These are phyloP conservation scores for Lolium rigidum DNA, from an alignment of 176 grass and related monocot species.

Conservation along the genomic window DNA sequence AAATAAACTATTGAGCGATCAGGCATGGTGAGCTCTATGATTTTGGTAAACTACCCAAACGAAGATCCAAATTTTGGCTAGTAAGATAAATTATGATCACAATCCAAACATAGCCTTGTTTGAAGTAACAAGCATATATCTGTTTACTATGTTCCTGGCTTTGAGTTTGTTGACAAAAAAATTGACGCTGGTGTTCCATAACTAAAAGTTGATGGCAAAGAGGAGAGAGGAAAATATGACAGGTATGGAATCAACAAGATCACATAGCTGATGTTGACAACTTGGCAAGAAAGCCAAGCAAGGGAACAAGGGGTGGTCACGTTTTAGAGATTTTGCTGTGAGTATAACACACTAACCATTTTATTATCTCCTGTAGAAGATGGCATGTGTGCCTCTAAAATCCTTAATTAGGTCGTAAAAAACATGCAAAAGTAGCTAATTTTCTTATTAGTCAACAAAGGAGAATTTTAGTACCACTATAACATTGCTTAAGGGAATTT, in stretches of 20 bases:
- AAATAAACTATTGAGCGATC: not conserved
- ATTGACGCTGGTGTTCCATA: not conserved
- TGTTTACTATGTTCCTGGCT: not conserved
- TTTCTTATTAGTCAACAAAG: not conserved
- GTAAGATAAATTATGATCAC: not conserved
- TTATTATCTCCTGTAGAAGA: no score
- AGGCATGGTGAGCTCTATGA: not conserved
- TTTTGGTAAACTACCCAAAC: not conserved
- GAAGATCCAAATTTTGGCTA: not conserved
- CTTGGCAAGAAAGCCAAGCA: not conserved
- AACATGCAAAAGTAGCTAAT: not conserved
- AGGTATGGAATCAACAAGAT: not conserved
- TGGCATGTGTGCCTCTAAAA: no score
- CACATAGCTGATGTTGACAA: constrained; percentile 13
- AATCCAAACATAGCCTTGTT: not conserved
- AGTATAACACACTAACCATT: constrained; percentile 18
- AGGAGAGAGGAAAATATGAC: not conserved
- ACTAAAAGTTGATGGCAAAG: not conserved
- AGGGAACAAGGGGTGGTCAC: not conserved
- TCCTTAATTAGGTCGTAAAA: no score
- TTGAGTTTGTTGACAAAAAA: not conserved
- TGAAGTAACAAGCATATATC: not conserved
- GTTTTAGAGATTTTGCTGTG: not conserved
- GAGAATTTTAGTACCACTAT: not conserved
- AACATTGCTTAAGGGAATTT: not conserved